Conservation (phyloP, 495 filamentous ascomycete species). For the Aspergillus homomorphus region DNA sequence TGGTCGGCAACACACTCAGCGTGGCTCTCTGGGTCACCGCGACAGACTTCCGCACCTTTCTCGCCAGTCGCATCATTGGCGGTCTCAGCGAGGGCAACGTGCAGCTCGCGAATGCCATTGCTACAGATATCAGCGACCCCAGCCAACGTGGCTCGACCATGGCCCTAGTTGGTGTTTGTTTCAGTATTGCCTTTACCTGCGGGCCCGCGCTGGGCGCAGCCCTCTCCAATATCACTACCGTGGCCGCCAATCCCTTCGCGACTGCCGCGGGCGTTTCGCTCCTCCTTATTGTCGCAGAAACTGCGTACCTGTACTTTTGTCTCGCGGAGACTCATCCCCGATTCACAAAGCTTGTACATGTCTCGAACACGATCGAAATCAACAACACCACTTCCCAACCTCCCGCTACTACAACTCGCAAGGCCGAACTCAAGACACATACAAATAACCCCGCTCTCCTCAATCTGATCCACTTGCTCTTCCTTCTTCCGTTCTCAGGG, state of each 20-base stretch:
- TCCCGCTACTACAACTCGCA: neutral
- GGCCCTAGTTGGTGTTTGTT: slow-evolving; percentile 93
- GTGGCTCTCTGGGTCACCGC: slow-evolving; percentile 93
- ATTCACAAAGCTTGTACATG: slow-evolving; percentile 33
- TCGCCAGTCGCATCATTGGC: slow-evolving; percentile 86
- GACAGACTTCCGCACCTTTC: slow-evolving; percentile 90
- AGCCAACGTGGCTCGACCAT: slow-evolving; percentile 81
- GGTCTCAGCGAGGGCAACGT: slow-evolving; percentile 96
- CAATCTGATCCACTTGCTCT: slow-evolving; percentile 81
- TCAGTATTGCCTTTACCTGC: slow-evolving; percentile 95
- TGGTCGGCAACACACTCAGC: slow-evolving; percentile 90
- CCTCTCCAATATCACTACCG: slow-evolving; percentile 66
- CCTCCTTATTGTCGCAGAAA: slow-evolving; percentile 78
- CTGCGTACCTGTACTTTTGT: slow-evolving; percentile 77
- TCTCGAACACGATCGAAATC: slow-evolving; percentile 12
- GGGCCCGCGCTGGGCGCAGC: slow-evolving; percentile 88
- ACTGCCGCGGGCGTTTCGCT: slow-evolving; percentile 84
- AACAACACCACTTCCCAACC: slow-evolving; percentile 5
- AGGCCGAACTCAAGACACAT: slow-evolving; percentile 25
- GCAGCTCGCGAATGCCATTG: slow-evolving; percentile 93
- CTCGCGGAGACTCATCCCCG: slow-evolving; percentile 85
- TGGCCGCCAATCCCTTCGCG: slow-evolving; percentile 89
- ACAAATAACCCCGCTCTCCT: slow-evolving; percentile 83
- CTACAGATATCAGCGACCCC: slow-evolving; percentile 89
- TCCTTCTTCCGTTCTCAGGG: slow-evolving; percentile 94